phyloP scores from a whole-genome alignment of 208 protist species.

The Leishmania lainsoni region DNA sequence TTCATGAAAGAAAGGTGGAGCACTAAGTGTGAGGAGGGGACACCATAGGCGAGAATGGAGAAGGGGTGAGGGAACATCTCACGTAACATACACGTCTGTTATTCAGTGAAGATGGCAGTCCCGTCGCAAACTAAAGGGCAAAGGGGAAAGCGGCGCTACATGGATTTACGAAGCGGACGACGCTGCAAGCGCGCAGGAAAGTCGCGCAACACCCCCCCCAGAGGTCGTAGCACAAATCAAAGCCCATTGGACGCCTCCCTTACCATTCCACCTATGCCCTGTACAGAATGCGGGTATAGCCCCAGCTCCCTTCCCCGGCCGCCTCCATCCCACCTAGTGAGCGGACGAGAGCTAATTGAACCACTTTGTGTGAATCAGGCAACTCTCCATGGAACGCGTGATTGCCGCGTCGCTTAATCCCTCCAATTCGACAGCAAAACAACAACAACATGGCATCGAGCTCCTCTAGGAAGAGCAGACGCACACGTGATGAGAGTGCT shows the following conservation, averaged over 20 bases:
- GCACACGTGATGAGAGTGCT: not conserved
- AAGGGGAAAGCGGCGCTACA: not conserved
- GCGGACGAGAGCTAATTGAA: not conserved
- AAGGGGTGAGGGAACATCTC: not conserved
- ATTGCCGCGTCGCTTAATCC: not conserved
- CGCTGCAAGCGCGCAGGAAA: not conserved
- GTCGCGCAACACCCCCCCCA: not conserved
- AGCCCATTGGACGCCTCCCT: not conserved
- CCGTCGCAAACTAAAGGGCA: not conserved
- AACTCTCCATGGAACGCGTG: not conserved
- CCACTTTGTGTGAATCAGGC: not conserved
- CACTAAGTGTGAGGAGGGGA: not conserved
- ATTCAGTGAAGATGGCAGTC: not conserved
- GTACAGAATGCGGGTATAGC: not conserved
- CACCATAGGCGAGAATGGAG: not conserved
- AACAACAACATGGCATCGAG: not conserved
- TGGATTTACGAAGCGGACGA: not conserved
- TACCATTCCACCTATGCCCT: not conserved
- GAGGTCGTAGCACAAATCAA: not conserved
- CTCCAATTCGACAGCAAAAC: not conserved
- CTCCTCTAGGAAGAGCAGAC: not conserved
- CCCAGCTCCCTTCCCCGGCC: not conserved
- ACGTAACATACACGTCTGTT: not conserved
- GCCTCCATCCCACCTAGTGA: not conserved
- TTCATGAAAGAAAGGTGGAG: not conserved